Conservation (phyloP, 768 basidiomycete genomes). For the Saitozyma podzolica region DNA sequence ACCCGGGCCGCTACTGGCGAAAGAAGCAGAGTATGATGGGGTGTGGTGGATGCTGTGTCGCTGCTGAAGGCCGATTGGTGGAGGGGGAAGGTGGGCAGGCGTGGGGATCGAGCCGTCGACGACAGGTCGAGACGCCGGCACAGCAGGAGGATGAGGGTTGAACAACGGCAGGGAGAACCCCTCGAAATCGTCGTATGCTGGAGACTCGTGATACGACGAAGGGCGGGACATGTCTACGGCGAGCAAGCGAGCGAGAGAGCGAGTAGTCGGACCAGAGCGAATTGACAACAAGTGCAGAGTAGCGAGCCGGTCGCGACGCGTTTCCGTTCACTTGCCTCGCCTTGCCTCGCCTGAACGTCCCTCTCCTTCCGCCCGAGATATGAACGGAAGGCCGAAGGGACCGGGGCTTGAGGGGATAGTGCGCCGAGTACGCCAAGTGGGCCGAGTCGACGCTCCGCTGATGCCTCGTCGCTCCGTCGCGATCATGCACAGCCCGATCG, state of each 20-base stretch:
- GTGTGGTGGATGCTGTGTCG: slow-evolving; percentile 10
- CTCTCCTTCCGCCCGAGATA: too few species aligned
- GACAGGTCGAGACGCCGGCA: slow-evolving; percentile 9
- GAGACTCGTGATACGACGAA: slow-evolving; percentile 35
- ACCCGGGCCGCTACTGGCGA: not conserved
- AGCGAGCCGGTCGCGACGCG: too few species aligned
- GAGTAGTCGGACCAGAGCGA: too few species aligned
- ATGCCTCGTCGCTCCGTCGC: too few species aligned
- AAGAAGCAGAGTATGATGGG: slow-evolving; percentile 2
- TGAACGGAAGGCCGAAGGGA: too few species aligned
- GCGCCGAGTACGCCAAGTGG: too few species aligned
- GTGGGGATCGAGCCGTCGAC: slow-evolving; percentile 2
- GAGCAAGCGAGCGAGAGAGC: slow-evolving; percentile 1
- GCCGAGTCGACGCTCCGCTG: too few species aligned
- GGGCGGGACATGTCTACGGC: slow-evolving; percentile 37
- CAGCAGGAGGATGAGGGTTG: slow-evolving; percentile 28
- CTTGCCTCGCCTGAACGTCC: too few species aligned
- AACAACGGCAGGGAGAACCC: slow-evolving; percentile 35
- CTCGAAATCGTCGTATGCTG: slow-evolving; percentile 9
- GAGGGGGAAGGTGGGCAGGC: slow-evolving; percentile 5
- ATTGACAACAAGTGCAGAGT: too few species aligned
- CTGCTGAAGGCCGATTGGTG: slow-evolving; percentile 11
- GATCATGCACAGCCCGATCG: too few species aligned
- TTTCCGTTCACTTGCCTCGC: too few species aligned
- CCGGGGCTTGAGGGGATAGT: too few species aligned